Evolutionary conservation across 2,329 filamentous ascomycete genomes (phyloP).

Genomic region (Lachnellula subtilissima): DNA sequence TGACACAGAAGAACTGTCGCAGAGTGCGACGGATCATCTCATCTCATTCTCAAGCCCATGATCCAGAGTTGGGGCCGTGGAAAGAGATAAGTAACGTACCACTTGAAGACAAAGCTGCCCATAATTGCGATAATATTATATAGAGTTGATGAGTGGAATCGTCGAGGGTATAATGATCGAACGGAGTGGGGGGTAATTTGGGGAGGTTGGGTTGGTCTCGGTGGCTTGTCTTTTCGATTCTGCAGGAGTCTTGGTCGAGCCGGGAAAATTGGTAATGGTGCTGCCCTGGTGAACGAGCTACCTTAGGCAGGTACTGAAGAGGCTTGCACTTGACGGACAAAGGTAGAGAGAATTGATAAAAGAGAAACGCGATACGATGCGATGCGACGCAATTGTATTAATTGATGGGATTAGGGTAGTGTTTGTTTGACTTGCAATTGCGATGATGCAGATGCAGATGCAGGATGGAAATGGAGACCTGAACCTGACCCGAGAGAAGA

Average conservation of each 20-base stretch:
- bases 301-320: not conserved
- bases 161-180: not conserved
- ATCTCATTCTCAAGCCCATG: not conserved
- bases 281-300: no score
- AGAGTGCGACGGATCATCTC: not conserved
- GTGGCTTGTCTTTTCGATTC: not conserved
- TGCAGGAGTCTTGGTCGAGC: not conserved
- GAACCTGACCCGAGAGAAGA: not conserved
- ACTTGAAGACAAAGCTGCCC: conserved; percentile 36
- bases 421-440: not conserved
- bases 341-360: not conserved
- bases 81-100: conserved; percentile 22
- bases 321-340: not conserved
- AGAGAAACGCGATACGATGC: not conserved
- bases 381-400: not conserved
- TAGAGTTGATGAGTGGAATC: not conserved
- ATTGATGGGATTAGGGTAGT: not conserved
- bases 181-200: not conserved
- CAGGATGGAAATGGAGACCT: not conserved
- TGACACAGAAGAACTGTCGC: not conserved
- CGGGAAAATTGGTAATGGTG: not conserved
- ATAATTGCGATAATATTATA: conserved; percentile 19
- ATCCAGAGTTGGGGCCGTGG: not conserved
- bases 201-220: not conserved
- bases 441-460: not conserved